Evolutionary conservation across 2,329 filamentous ascomycete species (phyloP).

Genomic region (Ascochyta pisi): DNA sequence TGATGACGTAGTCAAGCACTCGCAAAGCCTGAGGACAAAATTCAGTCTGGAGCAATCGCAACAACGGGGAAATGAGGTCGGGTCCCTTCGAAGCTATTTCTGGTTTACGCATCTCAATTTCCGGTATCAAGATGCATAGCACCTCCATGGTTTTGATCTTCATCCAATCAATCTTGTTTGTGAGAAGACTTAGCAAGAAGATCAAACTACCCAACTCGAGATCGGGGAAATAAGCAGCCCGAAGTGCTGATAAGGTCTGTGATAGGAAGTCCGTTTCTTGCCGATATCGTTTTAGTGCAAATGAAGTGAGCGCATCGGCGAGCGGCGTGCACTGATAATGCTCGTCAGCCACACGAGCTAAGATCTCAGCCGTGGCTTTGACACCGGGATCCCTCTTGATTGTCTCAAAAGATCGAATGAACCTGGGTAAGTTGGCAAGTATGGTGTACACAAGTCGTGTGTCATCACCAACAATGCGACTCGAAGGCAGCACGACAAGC

Average conservation of each 20-base stretch:
- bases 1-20: conserved; percentile 94
- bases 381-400: conserved; percentile 56
- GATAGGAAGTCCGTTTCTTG: conserved; percentile 77
- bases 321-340: conserved; percentile 72
- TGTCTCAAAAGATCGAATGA: conserved; percentile 79
- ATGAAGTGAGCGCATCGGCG: conserved; percentile 72
- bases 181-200: conserved; percentile 89
- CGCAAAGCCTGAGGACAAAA: conserved; percentile 91
- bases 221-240: conserved; percentile 78
- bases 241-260: conserved; percentile 75
- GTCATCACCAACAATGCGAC: conserved; percentile 80
- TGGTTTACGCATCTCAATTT: conserved; percentile 90
- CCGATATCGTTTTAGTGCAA: conserved; percentile 70
- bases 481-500: conserved; percentile 79
- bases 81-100: conserved; percentile 91
- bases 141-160: conserved; percentile 93
- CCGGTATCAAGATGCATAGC: conserved; percentile 81
- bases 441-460: conserved; percentile 82
- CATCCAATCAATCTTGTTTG: conserved; percentile 87
- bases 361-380: conserved; percentile 69
- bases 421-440: conserved; percentile 90
- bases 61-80: conserved; percentile 90
- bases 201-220: conserved; percentile 85
- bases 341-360: conserved; percentile 78
- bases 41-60: conserved; percentile 89